Base-by-base conservation (phyloP, 2,329 filamentous ascomycete genomes). In the Fusarium floridanum region DNA sequence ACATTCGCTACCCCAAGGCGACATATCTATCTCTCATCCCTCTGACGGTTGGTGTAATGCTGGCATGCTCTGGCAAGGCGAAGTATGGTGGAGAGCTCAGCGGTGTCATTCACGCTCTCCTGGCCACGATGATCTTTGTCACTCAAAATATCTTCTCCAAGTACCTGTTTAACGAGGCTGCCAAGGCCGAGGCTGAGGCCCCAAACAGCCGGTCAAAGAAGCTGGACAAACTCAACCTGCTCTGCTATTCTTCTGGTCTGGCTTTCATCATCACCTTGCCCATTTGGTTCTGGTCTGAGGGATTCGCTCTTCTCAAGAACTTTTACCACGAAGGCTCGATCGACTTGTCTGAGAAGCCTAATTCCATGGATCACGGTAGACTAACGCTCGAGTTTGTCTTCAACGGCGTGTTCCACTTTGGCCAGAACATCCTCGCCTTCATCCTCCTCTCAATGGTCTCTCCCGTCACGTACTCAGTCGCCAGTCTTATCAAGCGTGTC, bases 141-240 rank as follows among this genome's bases (percentile, higher is more conserved):
- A 97, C 95, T 0, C 97, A 99, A 81, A 99, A 99, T 81, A 99
- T 99, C 67, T 97, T 98, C 76, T 98, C 96, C 22, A 99, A 99
- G 84, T 94, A 95, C 75, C 91, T 99, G 11, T 99, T 99, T 87
- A 99, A 98, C 82, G 95, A 98, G 81, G 95, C 94, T 8, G 93
- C 95, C 8, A 92, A 92, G 68, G 94, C 94, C 3, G 96, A 98
- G 83, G 91, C 92, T 9, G 94, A 98, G 64, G 90, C 90, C 1
- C 83, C 87, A 8, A 87, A 89, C 1, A 84, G 87, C 14, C 89
- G 89, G 65, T 89, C 91, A 50, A 91, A 92, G 71, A 98, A 98
- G 84, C 89, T 98, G 20, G 97, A 99, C 85, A 99, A 99, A 85
- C 90, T 99, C 45, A 99, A 99, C 81, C 87, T 99, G 20, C 88